These are phyloP conservation scores for Colletotrichum plurivorum DNA, from an alignment of 2,329 filamentous ascomycete genomes.

Conservation along the genomic window DNA sequence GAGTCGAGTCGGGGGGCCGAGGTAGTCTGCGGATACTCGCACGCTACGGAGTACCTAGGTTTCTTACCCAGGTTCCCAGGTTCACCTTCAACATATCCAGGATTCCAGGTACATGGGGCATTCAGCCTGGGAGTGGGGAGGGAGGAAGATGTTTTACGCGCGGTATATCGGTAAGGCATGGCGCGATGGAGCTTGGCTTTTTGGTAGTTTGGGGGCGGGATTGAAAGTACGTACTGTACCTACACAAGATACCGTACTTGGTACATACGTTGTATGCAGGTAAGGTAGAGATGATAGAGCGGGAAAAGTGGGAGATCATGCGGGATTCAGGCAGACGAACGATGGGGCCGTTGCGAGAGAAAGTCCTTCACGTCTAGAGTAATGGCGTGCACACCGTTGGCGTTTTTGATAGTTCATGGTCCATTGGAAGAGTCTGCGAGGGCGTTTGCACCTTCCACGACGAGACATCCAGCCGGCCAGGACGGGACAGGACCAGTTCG, in stretches of 20 bases:
- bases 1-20: neutral
- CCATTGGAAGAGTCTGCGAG: no score
- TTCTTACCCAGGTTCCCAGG: neutral
- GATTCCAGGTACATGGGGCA: neutral
- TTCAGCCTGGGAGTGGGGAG: neutral
- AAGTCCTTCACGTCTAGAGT: no score
- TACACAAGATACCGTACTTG: no score
- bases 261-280: no score
- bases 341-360: constrained; percentile 28
- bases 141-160: neutral
- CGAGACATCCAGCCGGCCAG: no score
- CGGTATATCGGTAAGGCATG: constrained; percentile 25
- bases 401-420: no score
- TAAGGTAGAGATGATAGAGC: no score
- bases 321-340: constrained; percentile 13
- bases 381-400: no score
- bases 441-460: no score
- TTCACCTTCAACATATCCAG: neutral
- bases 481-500: no score
- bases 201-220: constrained; percentile 1
- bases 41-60: neutral
- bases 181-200: constrained; percentile 27
- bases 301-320: constrained; percentile 7
- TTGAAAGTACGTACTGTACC: no score
- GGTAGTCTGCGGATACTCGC: constrained; percentile 1